Evolutionary conservation across 2,329 filamentous ascomycete genomes (phyloP).

Genomic region (Neofusicoccum ribis): DNA sequence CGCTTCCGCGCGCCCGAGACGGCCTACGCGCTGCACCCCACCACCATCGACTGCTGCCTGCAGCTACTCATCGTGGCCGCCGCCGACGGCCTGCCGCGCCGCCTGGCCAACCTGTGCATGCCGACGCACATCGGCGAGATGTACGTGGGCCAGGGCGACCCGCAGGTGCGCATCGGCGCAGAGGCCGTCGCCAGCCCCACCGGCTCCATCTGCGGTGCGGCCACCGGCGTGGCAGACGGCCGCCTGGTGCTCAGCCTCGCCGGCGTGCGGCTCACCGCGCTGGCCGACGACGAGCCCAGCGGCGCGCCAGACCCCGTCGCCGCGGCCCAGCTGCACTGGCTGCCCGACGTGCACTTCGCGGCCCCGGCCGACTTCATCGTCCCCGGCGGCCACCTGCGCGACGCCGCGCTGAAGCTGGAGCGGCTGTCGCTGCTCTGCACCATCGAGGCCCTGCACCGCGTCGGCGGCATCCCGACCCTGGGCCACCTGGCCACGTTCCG

Average conservation of each 20-base stretch:
- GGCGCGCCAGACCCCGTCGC: conserved; percentile 7
- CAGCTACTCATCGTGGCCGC: conserved; percentile 21
- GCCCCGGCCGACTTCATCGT: conserved; percentile 17
- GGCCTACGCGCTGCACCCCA: conserved; percentile 21
- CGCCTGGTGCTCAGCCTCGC: conserved; percentile 16
- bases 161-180: neutral
- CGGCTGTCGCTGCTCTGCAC: conserved; percentile 8
- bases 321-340: conserved; percentile 26
- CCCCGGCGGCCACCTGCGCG: neutral
- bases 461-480: neutral
- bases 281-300: neutral
- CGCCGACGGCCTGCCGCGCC: conserved; percentile 23
- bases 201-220: neutral
- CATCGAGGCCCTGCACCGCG: neutral
- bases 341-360: conserved; percentile 23
- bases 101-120: neutral
- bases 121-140: conserved; percentile 22
- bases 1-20: neutral
- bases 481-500: neutral
- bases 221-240: conserved; percentile 10
- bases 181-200: neutral
- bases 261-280: conserved; percentile 18
- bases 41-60: conserved; percentile 19
- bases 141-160: conserved; percentile 15
- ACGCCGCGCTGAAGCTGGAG: neutral